These are phyloP conservation scores for Avena insularis DNA, from an alignment of 176 grass and related monocot genomes.

Conservation along the genomic window DNA sequence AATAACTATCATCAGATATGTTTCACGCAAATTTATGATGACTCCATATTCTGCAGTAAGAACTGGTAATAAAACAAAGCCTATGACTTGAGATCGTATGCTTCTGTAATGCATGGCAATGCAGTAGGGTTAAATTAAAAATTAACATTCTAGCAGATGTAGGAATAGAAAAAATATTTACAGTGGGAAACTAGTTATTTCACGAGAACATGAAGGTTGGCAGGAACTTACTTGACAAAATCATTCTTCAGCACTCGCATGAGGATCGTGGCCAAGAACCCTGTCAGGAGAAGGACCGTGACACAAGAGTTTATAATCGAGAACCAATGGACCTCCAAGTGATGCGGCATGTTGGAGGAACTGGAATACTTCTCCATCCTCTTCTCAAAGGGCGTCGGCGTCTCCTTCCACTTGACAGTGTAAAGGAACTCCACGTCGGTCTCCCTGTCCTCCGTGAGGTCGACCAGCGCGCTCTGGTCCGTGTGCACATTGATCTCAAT, in stretches of 20 bases:
- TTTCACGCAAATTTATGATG: background rate
- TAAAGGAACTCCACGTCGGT: constrained; percentile 76
- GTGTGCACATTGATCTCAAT: constrained; percentile 89
- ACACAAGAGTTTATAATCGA: constrained; percentile 98
- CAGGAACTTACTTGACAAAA: constrained; percentile 81
- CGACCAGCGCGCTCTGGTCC: constrained; percentile 66
- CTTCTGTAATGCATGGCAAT: background rate
- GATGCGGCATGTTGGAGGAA: constrained; percentile 76
- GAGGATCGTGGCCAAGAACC: constrained; percentile 94
- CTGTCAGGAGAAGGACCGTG: constrained; percentile 85
- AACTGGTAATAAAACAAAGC: constrained; percentile 23
- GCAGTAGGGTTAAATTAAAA: background rate
- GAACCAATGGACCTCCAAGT: constrained; percentile 98
- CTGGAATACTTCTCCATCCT: constrained; percentile 99
- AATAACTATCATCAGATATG: background rate
- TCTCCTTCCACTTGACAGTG: constrained; percentile 96
- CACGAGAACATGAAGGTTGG: background rate
- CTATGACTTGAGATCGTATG: background rate
- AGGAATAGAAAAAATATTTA: background rate
- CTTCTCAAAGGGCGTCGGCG: constrained; percentile 67
- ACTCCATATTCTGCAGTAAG: background rate
- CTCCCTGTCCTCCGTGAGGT: constrained; percentile 83
- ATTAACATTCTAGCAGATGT: background rate
- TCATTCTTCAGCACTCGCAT: constrained; percentile 99
- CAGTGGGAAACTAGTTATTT: background rate